These are phyloP conservation scores for Trypanosomatidae sp. DNA, from an alignment of 208 protist genomes.

Conservation along the genomic window DNA sequence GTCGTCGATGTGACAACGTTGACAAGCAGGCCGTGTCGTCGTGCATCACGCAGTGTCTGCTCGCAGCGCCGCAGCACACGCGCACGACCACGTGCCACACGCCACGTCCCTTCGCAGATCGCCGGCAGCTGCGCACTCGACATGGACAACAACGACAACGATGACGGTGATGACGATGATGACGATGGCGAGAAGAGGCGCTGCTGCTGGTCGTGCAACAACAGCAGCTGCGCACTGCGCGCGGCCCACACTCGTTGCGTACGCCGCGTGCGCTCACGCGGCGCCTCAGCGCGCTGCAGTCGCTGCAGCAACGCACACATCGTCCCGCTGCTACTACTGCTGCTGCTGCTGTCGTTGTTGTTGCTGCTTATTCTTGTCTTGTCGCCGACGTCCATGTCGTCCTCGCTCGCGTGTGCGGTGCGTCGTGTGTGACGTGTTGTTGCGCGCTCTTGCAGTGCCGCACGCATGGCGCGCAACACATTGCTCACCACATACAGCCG, in stretches of 20 bases:
- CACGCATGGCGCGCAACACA: conserved; percentile 38
- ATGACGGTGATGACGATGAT: background rate
- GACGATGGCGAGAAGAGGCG: background rate
- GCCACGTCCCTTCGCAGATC: conserved; percentile 5
- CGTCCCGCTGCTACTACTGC: too few species aligned
- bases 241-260: too few species aligned
- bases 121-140: conserved; percentile 31
- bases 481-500: conserved; percentile 59
- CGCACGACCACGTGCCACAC: conserved; percentile 19
- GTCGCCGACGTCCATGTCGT: too few species aligned
- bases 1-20: too few species aligned
- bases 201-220: background rate
- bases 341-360: too few species aligned
- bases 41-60: conserved; percentile 19
- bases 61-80: conserved; percentile 37
- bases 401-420: too few species aligned
- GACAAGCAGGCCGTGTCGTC: conserved; percentile 22
- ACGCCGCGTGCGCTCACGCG: too few species aligned
- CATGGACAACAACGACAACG: background rate
- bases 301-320: too few species aligned
- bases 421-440: too few species aligned
- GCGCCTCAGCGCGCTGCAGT: too few species aligned
- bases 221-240: too few species aligned
- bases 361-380: too few species aligned
- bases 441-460: conserved; percentile 5